A percentile compares a stretch with the other conserved stretches of the same genome.
Evolutionary conservation across 2,329 filamentous ascomycete genomes (phyloP).

Genomic region (Trichoderma breve): DNA sequence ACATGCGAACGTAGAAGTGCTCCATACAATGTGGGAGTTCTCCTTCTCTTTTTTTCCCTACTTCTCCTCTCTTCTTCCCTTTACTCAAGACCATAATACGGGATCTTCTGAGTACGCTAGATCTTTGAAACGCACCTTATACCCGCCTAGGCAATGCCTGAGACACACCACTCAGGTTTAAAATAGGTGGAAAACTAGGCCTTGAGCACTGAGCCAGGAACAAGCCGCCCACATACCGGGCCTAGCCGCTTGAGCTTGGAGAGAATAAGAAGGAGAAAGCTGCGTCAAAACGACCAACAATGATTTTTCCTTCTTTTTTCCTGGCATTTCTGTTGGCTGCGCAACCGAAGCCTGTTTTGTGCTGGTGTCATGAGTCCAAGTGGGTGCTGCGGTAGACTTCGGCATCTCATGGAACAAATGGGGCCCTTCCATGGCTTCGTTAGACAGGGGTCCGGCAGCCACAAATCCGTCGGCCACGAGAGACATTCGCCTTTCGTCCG

Average conservation of each 20-base stretch:
- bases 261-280: not conserved
- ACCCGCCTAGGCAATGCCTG: not conserved
- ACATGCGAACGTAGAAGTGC: not conserved
- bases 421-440: constrained; percentile 13
- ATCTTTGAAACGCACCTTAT: not conserved
- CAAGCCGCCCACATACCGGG: not conserved
- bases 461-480: constrained; percentile 6
- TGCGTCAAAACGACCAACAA: not conserved
- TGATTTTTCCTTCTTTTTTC: not conserved
- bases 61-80: not conserved
- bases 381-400: constrained; percentile 14
- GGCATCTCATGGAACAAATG: constrained; percentile 19
- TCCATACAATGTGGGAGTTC: too few species aligned
- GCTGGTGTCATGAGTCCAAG: constrained; percentile 1
- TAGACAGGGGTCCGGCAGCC: constrained; percentile 4
- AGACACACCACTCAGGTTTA: not conserved
- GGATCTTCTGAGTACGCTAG: not conserved
- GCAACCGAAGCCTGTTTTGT: constrained; percentile 17
- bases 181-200: not conserved
- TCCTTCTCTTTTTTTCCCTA: not conserved
- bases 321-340: constrained; percentile 2
- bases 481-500: not conserved
- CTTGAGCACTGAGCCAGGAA: not conserved
- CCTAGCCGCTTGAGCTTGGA: not conserved
- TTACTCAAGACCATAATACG: not conserved